Conservation (phyloP, 176 grass and related monocot species). For the Avena sativa region DNA sequence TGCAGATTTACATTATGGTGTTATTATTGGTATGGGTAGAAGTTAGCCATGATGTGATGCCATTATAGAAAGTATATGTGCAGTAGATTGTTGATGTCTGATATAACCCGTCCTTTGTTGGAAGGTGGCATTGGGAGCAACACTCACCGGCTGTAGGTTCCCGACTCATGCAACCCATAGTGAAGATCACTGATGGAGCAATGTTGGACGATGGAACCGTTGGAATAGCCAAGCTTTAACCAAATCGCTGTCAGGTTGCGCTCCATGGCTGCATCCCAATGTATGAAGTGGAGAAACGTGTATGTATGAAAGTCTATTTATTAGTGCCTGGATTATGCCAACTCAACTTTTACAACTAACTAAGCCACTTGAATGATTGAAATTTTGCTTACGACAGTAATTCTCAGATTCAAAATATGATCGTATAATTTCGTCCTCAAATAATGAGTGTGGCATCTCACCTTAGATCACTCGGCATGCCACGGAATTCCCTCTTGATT, state of each 20-base stretch:
- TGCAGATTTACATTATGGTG: constrained; percentile 81
- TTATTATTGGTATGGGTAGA: constrained; percentile 72
- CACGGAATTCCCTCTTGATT: too few relatives aligned
- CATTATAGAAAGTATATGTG: neutral
- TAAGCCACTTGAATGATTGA: too few relatives aligned
- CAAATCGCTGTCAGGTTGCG: constrained; percentile 69
- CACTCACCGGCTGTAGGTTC: constrained; percentile 72
- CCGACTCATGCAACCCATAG: constrained; percentile 73
- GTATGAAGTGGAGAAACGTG: constrained; percentile 29
- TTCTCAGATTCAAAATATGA: too few relatives aligned
- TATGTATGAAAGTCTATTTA: too few relatives aligned
- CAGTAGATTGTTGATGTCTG: neutral
- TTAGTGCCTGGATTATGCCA: too few relatives aligned
- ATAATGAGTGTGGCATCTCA: too few relatives aligned
- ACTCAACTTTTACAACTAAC: too few relatives aligned
- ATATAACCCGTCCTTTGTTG: constrained; percentile 21
- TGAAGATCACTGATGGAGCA: constrained; percentile 93
- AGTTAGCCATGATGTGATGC: neutral
- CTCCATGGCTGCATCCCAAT: constrained; percentile 70
- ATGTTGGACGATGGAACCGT: constrained; percentile 89
- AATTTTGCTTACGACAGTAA: too few relatives aligned
- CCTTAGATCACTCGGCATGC: too few relatives aligned
- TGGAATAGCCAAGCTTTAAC: constrained; percentile 64
- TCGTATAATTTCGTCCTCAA: too few relatives aligned
- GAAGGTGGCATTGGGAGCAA: constrained; percentile 87